A percentile compares a stretch with the other conserved stretches of the same genome.
phyloP scores from a whole-genome alignment of 1,284 basidiomycete genomes.

The Ceratobasidium sp. region DNA sequence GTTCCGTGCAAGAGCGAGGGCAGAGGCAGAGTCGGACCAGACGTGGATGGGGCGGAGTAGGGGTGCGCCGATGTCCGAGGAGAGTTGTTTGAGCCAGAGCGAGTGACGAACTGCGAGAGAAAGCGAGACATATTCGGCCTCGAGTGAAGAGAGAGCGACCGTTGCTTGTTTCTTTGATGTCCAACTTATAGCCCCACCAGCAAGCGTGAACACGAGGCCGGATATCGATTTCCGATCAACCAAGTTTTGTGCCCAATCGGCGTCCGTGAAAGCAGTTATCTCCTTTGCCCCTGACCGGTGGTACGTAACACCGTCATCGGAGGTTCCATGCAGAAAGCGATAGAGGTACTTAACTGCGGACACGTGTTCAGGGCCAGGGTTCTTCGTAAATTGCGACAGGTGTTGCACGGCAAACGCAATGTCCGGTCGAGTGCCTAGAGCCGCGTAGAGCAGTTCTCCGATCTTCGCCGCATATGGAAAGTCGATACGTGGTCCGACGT shows the following conservation, averaged over 20 bases:
- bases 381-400: slow-evolving; percentile 12
- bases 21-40: slow-evolving; percentile 51
- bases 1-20: slow-evolving; percentile 48
- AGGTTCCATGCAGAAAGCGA: slow-evolving; percentile 48
- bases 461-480: slow-evolving; percentile 20
- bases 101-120: slow-evolving; percentile 50
- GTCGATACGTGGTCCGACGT: not conserved
- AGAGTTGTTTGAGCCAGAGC: slow-evolving; percentile 49
- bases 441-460: slow-evolving; percentile 42
- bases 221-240: slow-evolving; percentile 53
- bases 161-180: slow-evolving; percentile 55
- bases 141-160: slow-evolving; percentile 55
- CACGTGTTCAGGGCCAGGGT: slow-evolving; percentile 44
- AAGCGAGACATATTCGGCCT: slow-evolving; percentile 56
- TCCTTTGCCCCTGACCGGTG: too few relatives aligned
- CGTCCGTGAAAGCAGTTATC: not conserved
- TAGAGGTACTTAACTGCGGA: slow-evolving; percentile 47
- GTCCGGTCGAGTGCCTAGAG: slow-evolving; percentile 39
- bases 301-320: slow-evolving; percentile 43
- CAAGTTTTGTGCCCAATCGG: slow-evolving; percentile 51
- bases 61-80: slow-evolving; percentile 48
- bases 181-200: slow-evolving; percentile 56
- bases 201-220: slow-evolving; percentile 55
- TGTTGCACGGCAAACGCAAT: slow-evolving; percentile 35
- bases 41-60: slow-evolving; percentile 42